These are phyloP conservation scores for Fusarium sp. DNA, from an alignment of 2,329 filamentous ascomycete species.

Conservation along the genomic window DNA sequence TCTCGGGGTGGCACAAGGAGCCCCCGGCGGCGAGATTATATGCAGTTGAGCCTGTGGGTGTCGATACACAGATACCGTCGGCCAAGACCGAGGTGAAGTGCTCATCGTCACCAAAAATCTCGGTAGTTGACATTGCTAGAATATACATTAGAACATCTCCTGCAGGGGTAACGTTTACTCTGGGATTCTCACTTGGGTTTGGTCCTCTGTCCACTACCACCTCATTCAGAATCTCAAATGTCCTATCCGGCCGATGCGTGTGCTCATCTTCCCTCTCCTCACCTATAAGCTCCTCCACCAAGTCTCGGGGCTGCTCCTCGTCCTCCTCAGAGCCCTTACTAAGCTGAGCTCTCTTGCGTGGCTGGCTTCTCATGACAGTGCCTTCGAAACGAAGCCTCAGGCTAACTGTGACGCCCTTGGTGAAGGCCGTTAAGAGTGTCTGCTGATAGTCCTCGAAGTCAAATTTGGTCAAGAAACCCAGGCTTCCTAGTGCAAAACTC, in stretches of 20 bases:
- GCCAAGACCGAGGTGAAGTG: slow-evolving; percentile 94
- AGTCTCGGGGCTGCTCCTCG: slow-evolving; percentile 64
- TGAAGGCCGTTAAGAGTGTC: slow-evolving; percentile 77
- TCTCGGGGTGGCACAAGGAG: slow-evolving; percentile 93
- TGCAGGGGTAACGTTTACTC: neutral
- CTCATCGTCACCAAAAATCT: slow-evolving; percentile 94
- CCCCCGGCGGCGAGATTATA: slow-evolving; percentile 98
- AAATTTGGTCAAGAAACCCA: slow-evolving; percentile 97
- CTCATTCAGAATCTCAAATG: slow-evolving; percentile 93
- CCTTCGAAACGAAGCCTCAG: slow-evolving; percentile 90
- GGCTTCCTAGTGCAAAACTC: slow-evolving; percentile 88
- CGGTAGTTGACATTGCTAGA: slow-evolving; percentile 86
- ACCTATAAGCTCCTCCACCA: slow-evolving; percentile 90
- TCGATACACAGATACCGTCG: slow-evolving; percentile 92
- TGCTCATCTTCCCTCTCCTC: slow-evolving; percentile 84
- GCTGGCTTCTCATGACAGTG: slow-evolving; percentile 86
- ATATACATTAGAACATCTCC: slow-evolving; percentile 12
- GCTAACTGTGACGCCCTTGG: slow-evolving; percentile 87
- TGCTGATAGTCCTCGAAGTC: slow-evolving; percentile 81
- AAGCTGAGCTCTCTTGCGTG: slow-evolving; percentile 48
- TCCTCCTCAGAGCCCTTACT: slow-evolving; percentile 45
- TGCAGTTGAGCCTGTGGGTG: slow-evolving; percentile 92
- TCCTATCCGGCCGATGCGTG: slow-evolving; percentile 86
- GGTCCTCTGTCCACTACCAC: slow-evolving; percentile 96
- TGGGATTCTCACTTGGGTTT: slow-evolving; percentile 76